phyloP scores from a whole-genome alignment of 1,284 basidiomycete genomes.

The Earliella scabrosa region DNA sequence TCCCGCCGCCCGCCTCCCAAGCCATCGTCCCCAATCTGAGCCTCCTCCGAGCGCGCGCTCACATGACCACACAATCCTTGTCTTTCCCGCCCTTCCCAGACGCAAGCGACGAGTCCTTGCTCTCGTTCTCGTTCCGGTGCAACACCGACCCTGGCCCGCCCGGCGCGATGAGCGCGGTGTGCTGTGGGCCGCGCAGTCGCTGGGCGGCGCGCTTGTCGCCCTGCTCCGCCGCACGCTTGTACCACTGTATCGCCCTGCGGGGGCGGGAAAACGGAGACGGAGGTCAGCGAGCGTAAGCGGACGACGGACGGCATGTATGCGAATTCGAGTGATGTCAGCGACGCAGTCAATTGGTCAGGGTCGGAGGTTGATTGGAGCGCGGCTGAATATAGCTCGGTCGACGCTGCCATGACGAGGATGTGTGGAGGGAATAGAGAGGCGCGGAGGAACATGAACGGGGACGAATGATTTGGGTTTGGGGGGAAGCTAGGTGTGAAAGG shows the following conservation, averaged over 20 bases:
- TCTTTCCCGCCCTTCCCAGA: conserved; percentile 50
- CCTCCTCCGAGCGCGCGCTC: conserved; percentile 17
- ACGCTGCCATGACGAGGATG: background rate
- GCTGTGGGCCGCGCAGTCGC: conserved; percentile 74
- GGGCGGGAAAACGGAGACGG: background rate
- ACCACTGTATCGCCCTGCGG: conserved; percentile 77
- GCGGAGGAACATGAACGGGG: too few relatives aligned
- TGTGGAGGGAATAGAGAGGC: background rate
- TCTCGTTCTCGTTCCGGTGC: conserved; percentile 51
- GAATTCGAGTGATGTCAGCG: conserved; percentile 1
- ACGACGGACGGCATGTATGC: too few relatives aligned
- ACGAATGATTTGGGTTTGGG: too few relatives aligned
- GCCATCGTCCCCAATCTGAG: background rate
- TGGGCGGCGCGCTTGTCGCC: conserved; percentile 94
- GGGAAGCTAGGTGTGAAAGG: background rate
- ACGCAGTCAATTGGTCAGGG: background rate
- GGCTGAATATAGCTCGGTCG: too few relatives aligned
- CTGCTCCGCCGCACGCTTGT: conserved; percentile 89
- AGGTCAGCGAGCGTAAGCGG: background rate
- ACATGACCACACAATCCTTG: conserved; percentile 90
- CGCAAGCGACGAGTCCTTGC: conserved; percentile 36
- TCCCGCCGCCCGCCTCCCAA: background rate
- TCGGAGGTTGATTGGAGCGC: too few relatives aligned
- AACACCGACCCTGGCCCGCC: conserved; percentile 66
- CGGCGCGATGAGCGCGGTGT: conserved; percentile 55